phyloP scores from a whole-genome alignment of 2,329 filamentous ascomycete genomes.

The Tolypocladium endophyticum region DNA sequence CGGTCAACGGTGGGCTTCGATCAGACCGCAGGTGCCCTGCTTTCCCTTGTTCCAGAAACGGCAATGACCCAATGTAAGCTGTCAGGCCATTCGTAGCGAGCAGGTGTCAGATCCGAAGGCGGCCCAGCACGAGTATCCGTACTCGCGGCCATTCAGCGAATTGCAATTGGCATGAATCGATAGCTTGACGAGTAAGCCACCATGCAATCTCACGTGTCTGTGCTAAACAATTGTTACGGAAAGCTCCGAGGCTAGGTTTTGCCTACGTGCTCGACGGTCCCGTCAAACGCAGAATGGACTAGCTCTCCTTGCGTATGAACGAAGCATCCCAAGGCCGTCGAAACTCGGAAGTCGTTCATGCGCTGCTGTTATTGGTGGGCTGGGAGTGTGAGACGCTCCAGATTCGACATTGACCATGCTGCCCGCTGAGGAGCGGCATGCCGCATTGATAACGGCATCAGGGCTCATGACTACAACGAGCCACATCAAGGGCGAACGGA shows the following conservation, averaged over 20 bases:
- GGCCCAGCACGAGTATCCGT: not conserved
- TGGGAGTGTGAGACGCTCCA: not conserved
- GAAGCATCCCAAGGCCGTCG: not conserved
- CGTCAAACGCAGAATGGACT: not conserved
- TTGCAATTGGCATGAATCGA: not conserved
- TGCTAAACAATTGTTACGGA: not conserved
- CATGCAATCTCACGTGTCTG: not conserved
- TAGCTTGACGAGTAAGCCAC: not conserved
- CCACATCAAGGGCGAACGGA: not conserved
- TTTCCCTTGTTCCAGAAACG: not conserved
- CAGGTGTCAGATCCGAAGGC: not conserved
- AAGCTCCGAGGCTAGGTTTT: not conserved
- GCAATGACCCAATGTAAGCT: not conserved
- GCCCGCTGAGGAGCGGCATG: not conserved
- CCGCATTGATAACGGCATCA: not conserved
- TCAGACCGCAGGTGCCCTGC: not conserved
- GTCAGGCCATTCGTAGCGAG: not conserved
- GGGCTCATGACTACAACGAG: not conserved
- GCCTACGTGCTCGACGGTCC: not conserved
- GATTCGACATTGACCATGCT: not conserved
- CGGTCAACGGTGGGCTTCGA: not conserved
- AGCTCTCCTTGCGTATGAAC: not conserved
- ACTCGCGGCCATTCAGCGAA: not conserved
- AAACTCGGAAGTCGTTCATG: not conserved
- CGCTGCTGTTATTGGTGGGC: not conserved